phyloP scores from a whole-genome alignment of 345 rosid species.

The Excoecaria agallocha region DNA sequence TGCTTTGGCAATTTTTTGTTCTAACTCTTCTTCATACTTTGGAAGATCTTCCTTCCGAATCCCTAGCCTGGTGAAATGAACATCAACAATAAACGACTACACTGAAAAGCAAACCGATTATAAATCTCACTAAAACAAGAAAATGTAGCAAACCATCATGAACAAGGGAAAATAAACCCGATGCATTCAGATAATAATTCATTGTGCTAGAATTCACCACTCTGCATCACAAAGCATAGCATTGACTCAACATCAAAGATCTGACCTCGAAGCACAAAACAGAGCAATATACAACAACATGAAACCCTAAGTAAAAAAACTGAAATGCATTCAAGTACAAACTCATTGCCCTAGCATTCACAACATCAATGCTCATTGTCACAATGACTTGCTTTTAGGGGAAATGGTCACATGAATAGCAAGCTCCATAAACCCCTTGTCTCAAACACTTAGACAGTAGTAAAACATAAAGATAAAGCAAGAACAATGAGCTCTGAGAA shows the following conservation, averaged over 20 bases:
- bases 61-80: constrained; percentile 61
- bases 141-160: background rate
- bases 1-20: constrained; percentile 77
- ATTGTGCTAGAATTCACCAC: background rate
- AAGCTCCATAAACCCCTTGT: background rate
- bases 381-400: background rate
- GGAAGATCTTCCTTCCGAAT: constrained; percentile 81
- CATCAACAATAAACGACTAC: constrained; percentile 1
- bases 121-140: background rate
- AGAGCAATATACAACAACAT: background rate
- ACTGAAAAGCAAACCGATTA: background rate
- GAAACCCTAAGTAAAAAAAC: background rate
- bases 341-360: background rate
- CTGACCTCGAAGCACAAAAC: background rate
- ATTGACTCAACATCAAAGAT: background rate
- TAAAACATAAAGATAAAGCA: background rate
- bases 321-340: background rate
- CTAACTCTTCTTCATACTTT: constrained; percentile 79
- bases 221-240: too few relatives aligned
- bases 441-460: background rate
- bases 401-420: background rate
- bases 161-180: background rate
- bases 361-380: background rate
- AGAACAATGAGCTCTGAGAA: background rate
- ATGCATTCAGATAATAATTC: background rate